Conservation (phyloP, 805 yeast species). For the Maudiozyma bulderi region DNA sequence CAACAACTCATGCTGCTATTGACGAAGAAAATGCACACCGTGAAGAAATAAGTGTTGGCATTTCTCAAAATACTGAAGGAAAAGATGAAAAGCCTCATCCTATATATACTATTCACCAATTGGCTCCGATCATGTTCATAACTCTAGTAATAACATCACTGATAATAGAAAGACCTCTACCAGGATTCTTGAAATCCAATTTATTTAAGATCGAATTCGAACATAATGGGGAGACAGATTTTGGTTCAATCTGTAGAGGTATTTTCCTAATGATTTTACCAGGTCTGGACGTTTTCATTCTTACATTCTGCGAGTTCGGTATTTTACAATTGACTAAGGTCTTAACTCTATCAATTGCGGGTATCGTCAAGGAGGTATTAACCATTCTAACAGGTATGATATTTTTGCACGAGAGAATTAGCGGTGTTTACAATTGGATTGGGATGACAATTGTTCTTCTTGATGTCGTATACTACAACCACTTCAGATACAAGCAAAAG, state of each 20-base stretch:
- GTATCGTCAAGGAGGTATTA: constrained; percentile 83
- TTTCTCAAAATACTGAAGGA: neutral
- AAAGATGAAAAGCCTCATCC: constrained; percentile 47
- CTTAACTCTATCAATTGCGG: constrained; percentile 79
- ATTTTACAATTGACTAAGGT: constrained; percentile 75
- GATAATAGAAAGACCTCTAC: constrained; percentile 51
- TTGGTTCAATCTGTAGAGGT: constrained; percentile 39
- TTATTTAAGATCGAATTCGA: constrained; percentile 13
- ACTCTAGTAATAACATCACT: constrained; percentile 54
- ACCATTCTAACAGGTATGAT: constrained; percentile 63
- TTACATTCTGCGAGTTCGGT: constrained; percentile 83
- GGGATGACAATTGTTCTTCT: constrained; percentile 68
- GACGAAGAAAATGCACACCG: neutral
- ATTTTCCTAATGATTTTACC: constrained; percentile 59
- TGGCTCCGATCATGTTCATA: constrained; percentile 76
- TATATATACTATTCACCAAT: constrained; percentile 68
- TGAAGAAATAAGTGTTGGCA: neutral
- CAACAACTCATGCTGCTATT: constrained; percentile 12
- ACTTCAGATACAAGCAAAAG: constrained; percentile 38
- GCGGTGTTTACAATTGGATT: constrained; percentile 50
- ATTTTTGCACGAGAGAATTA: constrained; percentile 63
- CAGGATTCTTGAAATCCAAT: constrained; percentile 17
- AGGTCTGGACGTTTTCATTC: constrained; percentile 76
- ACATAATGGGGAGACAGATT: constrained; percentile 4
- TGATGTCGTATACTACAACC: constrained; percentile 80